Conservation (phyloP, 2,329 filamentous ascomycete species). For the Pseudocercospora cruenta region DNA sequence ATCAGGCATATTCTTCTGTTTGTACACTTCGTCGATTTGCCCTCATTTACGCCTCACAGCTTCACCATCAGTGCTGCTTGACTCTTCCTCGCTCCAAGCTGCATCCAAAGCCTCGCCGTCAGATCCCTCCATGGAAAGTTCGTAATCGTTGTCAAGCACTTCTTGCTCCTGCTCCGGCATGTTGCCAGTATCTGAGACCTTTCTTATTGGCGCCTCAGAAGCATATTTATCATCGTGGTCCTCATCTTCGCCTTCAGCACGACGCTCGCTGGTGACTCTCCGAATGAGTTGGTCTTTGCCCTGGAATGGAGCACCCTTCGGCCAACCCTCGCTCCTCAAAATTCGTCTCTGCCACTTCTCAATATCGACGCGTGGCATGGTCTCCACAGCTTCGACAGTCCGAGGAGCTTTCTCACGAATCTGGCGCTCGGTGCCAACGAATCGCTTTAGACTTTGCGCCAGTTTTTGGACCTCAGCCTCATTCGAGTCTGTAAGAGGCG, state of each 20-base stretch:
- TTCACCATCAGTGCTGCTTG: background rate
- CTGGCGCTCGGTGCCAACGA: slow-evolving; percentile 35
- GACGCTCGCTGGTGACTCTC: background rate
- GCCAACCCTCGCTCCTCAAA: background rate
- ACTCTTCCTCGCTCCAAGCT: background rate
- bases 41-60: background rate
- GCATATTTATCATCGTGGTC: too few relatives aligned
- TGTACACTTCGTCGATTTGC: background rate
- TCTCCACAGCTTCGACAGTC: slow-evolving; percentile 48
- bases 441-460: slow-evolving; percentile 17
- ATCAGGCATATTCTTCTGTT: background rate
- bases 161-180: background rate
- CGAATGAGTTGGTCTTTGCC: background rate
- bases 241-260: background rate
- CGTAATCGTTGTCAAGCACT: background rate
- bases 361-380: slow-evolving; percentile 43
- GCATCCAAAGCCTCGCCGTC: background rate
- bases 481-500: slow-evolving; percentile 28
- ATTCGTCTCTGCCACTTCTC: background rate
- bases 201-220: too few relatives aligned
- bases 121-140: too few relatives aligned
- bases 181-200: too few relatives aligned
- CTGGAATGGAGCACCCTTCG: background rate
- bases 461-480: slow-evolving; percentile 20
- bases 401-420: slow-evolving; percentile 43